These are phyloP conservation scores for Nannochloris sp. DNA, from an alignment of 139 green algal genomes.

Conservation along the genomic window DNA sequence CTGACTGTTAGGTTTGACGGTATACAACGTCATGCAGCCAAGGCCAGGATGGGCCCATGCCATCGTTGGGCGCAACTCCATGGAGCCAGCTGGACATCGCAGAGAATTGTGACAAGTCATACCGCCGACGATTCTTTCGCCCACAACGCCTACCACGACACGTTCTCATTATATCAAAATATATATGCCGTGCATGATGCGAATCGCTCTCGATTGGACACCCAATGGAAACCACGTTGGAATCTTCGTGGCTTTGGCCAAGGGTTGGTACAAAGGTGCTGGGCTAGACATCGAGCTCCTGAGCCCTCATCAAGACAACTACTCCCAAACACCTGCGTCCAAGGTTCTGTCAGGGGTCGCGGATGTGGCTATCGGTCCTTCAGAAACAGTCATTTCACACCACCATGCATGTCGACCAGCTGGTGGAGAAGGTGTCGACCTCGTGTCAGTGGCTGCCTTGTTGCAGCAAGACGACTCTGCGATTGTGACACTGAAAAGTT, in stretches of 20 bases:
- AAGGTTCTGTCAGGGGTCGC: constrained; percentile 21
- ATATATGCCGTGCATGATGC: constrained; percentile 12
- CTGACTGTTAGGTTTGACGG: no score
- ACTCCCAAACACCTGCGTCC: constrained; percentile 51
- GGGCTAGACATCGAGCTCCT: constrained; percentile 47
- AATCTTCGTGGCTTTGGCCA: constrained; percentile 6
- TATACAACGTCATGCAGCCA: no score
- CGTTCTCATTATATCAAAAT: no score
- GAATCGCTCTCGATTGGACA: constrained; percentile 70
- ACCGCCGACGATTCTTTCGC: constrained; percentile 5
- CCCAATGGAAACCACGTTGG: constrained; percentile 49
- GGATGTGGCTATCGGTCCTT: constrained; percentile 45
- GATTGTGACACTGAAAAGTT: constrained; percentile 62
- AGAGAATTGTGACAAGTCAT: constrained; percentile 16
- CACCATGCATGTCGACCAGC: constrained; percentile 22
- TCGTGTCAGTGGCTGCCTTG: constrained; percentile 43
- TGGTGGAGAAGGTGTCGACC: constrained; percentile 1
- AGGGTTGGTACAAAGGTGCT: constrained; percentile 26
- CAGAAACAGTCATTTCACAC: constrained; percentile 39
- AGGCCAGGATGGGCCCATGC: no score
- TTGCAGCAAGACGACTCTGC: constrained; percentile 54
- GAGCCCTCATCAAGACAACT: constrained; percentile 42
- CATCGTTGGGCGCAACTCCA: no score
- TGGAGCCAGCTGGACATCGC: no score
- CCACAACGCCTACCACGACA: no score